phyloP scores from a whole-genome alignment of 1,284 basidiomycete species.

The Cutaneotrichosporon spelunceum region DNA sequence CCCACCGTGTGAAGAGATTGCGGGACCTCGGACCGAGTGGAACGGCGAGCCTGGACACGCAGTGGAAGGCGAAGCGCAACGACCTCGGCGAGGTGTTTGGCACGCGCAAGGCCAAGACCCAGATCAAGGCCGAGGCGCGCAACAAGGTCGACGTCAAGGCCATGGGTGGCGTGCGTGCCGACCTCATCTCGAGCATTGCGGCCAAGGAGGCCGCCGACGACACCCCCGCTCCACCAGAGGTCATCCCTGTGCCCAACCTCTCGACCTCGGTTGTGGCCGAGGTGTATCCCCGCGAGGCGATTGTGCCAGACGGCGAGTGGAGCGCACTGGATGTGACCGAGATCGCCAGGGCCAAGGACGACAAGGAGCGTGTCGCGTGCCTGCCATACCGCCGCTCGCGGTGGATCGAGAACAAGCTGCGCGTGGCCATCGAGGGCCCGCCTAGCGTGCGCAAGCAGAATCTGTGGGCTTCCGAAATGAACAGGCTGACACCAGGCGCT shows the following conservation, averaged over 20 bases:
- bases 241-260: slow-evolving; percentile 69
- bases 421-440: slow-evolving; percentile 25
- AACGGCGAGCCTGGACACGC: slow-evolving; percentile 53
- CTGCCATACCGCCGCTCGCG: slow-evolving; percentile 63
- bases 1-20: slow-evolving; percentile 74
- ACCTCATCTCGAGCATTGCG: slow-evolving; percentile 76
- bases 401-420: slow-evolving; percentile 58
- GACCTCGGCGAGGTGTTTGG: slow-evolving; percentile 87
- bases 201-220: slow-evolving; percentile 55
- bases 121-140: slow-evolving; percentile 75
- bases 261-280: slow-evolving; percentile 65
- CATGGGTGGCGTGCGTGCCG: slow-evolving; percentile 72
- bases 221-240: slow-evolving; percentile 38
- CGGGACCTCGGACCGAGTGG: slow-evolving; percentile 51
- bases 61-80: slow-evolving; percentile 65
- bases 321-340: slow-evolving; percentile 40
- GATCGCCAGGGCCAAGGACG: slow-evolving; percentile 60
- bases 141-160: slow-evolving; percentile 81
- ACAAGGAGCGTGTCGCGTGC: slow-evolving; percentile 57
- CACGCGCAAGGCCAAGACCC: slow-evolving; percentile 83
- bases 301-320: slow-evolving; percentile 70
- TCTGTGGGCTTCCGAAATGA: slow-evolving; percentile 54
- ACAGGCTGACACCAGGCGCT: slow-evolving; percentile 58
- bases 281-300: slow-evolving; percentile 69
- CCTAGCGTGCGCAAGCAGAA: slow-evolving; percentile 54